These are phyloP conservation scores for Trichoderma polysporum DNA, from an alignment of 2,329 filamentous ascomycete genomes.

Conservation along the genomic window DNA sequence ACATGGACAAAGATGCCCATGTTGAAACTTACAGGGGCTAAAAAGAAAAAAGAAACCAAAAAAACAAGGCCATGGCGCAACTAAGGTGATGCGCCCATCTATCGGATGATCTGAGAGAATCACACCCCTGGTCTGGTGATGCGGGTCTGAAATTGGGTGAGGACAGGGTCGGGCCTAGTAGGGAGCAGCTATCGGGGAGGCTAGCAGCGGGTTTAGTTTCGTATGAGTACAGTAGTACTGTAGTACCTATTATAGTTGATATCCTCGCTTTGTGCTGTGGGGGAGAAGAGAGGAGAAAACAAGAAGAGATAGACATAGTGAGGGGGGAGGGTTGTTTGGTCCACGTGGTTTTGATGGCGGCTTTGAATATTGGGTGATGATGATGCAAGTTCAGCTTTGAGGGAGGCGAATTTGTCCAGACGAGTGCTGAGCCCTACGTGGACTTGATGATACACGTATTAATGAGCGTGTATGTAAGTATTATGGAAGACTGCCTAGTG, in stretches of 20 bases:
- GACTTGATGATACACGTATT: background rate
- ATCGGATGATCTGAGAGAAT: constrained; percentile 12
- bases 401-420: too few relatives aligned
- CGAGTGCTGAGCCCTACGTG: background rate
- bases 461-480: background rate
- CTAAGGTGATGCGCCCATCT: background rate
- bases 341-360: background rate
- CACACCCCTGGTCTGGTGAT: constrained; percentile 16
- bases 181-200: background rate
- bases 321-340: background rate
- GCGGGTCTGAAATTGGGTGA: background rate
- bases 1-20: background rate
- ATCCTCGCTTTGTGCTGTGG: background rate
- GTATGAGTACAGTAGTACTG: too few relatives aligned
- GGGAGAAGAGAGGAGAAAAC: background rate
- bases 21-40: background rate
- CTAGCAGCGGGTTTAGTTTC: background rate
- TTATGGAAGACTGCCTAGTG: background rate
- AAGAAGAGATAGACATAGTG: background rate
- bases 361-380: background rate
- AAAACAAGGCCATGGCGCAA: background rate
- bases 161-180: background rate
- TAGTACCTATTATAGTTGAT: background rate
- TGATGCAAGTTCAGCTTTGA: background rate
- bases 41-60: background rate